Base-by-base conservation (phyloP, 164 flowering plant genomes). In the Annona cherimola region DNA sequence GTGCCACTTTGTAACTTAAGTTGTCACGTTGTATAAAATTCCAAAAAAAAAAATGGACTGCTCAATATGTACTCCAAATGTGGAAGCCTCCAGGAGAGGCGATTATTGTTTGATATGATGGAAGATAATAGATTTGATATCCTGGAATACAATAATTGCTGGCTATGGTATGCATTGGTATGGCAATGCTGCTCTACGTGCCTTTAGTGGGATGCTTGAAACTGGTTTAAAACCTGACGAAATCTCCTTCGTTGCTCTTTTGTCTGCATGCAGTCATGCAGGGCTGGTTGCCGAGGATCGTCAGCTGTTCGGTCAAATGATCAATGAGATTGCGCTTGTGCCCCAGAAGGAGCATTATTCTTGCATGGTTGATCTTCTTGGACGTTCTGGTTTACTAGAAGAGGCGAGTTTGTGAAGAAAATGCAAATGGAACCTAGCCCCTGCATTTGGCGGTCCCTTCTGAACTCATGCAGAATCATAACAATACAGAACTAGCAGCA, bases 291-390 rank as follows among this genome's bases (percentile, higher is more conserved):
- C 70, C 26, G 81, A 84, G 74, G 96, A 92, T 7, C 82, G 82
- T 41, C 64, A 60, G 76, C 39, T 88, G 43, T 93, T 87, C 74
- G 57, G 84, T 76, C 73, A 45, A 79, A 91, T 93, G 92, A 69
- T 12, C 8, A 62, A 8, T 35, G 80, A 81, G 19, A 86, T 79
- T 62, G 68, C 63, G 41, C 70, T 88, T 62, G 77, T 81, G 68
- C 90, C 94, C 35, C 75, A 77, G 69, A 67, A 87, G 79, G 97
- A 90, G 73, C 98, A 93, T 75, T 93, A 86, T 81, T 85, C 95
- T 40, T 93, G 98, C 79, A 81, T 91, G 80, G 95, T 91, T 70
- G 97, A 91, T 81, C 89, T 93, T 59, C 86, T 93, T 64, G 93
- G 97, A 8, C 89, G 96, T 26, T 90, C 90, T 8, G 97, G 98